A percentile compares a stretch with the other conserved stretches of the same genome.
phyloP scores from a whole-genome alignment of 192 early-diverging fungal genomes.

The Coemansia sp. region DNA sequence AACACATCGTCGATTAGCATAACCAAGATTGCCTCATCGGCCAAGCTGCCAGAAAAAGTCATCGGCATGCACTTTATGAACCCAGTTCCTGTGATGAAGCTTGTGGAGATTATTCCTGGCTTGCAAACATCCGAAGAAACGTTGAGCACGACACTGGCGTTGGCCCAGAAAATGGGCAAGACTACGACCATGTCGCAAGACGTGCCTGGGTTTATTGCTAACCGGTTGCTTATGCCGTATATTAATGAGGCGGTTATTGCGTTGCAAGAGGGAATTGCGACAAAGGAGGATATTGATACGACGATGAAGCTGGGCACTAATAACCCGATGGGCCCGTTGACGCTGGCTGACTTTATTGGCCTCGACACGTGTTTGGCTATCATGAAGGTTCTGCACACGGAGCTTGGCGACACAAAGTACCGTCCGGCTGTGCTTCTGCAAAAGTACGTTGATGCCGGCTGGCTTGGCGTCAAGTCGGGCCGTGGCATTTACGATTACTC shows the following conservation, averaged over 20 bases:
- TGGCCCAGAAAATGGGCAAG: constrained; percentile 90
- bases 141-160: constrained; percentile 66
- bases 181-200: constrained; percentile 84
- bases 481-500: constrained; percentile 86
- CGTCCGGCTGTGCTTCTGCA: constrained; percentile 86
- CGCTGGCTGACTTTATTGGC: constrained; percentile 96
- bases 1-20: constrained; percentile 98
- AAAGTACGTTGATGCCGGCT: constrained; percentile 96
- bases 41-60: constrained; percentile 59
- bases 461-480: constrained; percentile 89
- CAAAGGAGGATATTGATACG: constrained; percentile 92
- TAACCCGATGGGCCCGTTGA: constrained; percentile 96
- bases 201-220: constrained; percentile 96
- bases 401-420: constrained; percentile 94
- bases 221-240: constrained; percentile 97
- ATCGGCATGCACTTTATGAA: constrained; percentile 99
- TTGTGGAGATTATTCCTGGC: constrained; percentile 96
- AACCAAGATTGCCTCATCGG: constrained; percentile 95
- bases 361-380: constrained; percentile 97
- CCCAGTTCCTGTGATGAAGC: constrained; percentile 93
- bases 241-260: constrained; percentile 95
- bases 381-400: constrained; percentile 88
- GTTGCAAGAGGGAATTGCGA: constrained; percentile 84
- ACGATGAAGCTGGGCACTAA: constrained; percentile 99
- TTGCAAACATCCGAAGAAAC: constrained; percentile 76